phyloP scores from a whole-genome alignment of 1,284 basidiomycete genomes.

The Tremellales sp. region DNA sequence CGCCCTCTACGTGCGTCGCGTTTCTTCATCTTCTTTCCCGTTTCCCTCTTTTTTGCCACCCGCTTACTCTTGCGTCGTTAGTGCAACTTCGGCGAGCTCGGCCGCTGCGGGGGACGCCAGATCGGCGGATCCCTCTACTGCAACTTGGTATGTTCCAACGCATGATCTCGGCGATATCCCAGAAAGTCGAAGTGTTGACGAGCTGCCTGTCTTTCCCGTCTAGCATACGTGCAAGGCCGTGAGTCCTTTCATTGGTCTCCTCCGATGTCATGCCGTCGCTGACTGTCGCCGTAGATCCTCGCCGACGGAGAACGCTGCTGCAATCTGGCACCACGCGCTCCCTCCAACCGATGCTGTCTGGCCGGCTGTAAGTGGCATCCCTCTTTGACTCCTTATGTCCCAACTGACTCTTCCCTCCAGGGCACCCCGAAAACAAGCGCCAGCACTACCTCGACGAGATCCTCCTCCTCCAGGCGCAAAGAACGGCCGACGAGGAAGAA shows the following conservation, averaged over 20 bases:
- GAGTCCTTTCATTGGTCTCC: slow-evolving; percentile 2
- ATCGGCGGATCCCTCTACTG: slow-evolving; percentile 13
- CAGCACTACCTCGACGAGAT: slow-evolving; percentile 9
- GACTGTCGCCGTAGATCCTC: slow-evolving; percentile 13
- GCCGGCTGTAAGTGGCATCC: slow-evolving; percentile 19
- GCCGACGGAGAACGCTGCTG: slow-evolving; percentile 20
- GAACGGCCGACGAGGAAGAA: no score
- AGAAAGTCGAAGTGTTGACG: background rate
- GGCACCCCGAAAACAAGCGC: slow-evolving; percentile 16
- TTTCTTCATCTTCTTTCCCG: no score
- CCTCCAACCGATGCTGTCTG: slow-evolving; percentile 11
- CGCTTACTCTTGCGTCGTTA: no score
- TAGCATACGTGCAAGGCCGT: no score
- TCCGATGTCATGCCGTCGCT: background rate
- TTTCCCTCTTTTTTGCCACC: no score
- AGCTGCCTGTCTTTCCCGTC: background rate
- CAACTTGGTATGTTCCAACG: slow-evolving; percentile 8
- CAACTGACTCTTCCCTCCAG: slow-evolving; percentile 3
- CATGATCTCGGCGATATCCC: background rate
- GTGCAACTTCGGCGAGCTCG: no score
- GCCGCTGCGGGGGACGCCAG: no score
- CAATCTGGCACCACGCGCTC: slow-evolving; percentile 12
- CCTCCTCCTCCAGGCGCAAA: slow-evolving; percentile 4
- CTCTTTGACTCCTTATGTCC: background rate
- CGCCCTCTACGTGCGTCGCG: no score